Percentiles rank a stretch among this genome's conserved stretches.
phyloP scores from a whole-genome alignment of 257 asterid genomes.

The Ophiorrhiza pumila region DNA sequence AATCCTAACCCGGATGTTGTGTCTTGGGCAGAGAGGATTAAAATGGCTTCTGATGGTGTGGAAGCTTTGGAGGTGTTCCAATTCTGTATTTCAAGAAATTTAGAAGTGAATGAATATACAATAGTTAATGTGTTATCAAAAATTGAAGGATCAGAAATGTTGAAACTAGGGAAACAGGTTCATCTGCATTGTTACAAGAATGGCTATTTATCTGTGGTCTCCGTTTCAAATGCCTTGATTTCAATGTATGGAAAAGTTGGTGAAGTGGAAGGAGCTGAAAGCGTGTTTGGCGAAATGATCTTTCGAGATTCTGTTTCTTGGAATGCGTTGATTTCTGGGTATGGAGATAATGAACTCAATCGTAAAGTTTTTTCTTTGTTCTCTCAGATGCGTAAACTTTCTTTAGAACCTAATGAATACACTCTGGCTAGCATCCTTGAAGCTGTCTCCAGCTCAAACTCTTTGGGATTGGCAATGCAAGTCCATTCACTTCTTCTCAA shows the following conservation, averaged over 20 bases:
- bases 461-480: constrained; percentile 15
- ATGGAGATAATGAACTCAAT: constrained; percentile 15
- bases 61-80: constrained; percentile 15
- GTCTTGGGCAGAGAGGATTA: constrained; percentile 25
- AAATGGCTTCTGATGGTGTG: constrained; percentile 16
- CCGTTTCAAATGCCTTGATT: constrained; percentile 24
- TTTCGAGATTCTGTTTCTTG: constrained; percentile 20
- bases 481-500: constrained; percentile 22
- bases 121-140: constrained; percentile 14
- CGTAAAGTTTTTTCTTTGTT: constrained; percentile 4
- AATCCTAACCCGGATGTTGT: constrained; percentile 23
- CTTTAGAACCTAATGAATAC: constrained; percentile 11
- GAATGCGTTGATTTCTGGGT: constrained; percentile 22
- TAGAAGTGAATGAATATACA: constrained; percentile 22
- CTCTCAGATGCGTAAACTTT: constrained; percentile 18
- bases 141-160: constrained; percentile 4
- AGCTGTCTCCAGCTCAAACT: constrained; percentile 1
- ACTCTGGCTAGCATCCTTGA: constrained; percentile 23
- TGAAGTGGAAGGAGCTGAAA: constrained; percentile 7
- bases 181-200: constrained; percentile 14
- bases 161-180: constrained; percentile 11
- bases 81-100: constrained; percentile 6
- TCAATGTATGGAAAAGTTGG: constrained; percentile 22
- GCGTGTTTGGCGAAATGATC: constrained; percentile 15
- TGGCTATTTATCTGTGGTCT: constrained; percentile 7